Conservation (phyloP, 495 filamentous ascomycete species). For the Delitschia confertaspora region DNA sequence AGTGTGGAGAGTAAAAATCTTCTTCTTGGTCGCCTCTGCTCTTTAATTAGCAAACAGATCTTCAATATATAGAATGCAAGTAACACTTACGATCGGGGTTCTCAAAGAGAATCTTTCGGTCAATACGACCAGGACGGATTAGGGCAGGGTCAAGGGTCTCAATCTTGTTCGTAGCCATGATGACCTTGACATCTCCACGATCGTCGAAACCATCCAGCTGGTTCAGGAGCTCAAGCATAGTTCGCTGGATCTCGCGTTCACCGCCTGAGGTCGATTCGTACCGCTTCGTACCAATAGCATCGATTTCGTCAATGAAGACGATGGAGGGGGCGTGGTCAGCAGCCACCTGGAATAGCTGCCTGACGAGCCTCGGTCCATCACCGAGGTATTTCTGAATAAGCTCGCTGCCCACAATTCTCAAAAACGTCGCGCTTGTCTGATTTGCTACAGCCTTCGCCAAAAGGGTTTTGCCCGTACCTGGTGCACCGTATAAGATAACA, state of each 20-base stretch:
- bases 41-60: constrained; percentile 31
- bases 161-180: constrained; percentile 99
- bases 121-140: constrained; percentile 95
- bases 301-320: constrained; percentile 99
- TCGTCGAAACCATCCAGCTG: constrained; percentile 99
- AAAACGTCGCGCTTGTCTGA: constrained; percentile 95
- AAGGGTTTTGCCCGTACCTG: constrained; percentile 94
- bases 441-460: constrained; percentile 98
- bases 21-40: constrained; percentile 92
- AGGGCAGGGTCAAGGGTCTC: constrained; percentile 93
- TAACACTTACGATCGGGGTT: constrained; percentile 79
- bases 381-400: constrained; percentile 98
- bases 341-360: constrained; percentile 96
- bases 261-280: constrained; percentile 96
- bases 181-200: constrained; percentile 97
- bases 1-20: constrained; percentile 99
- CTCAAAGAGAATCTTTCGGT: constrained; percentile 98
- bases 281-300: constrained; percentile 97
- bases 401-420: constrained; percentile 95
- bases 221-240: constrained; percentile 97
- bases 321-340: constrained; percentile 95
- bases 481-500: constrained; percentile 97
- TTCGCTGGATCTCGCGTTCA: constrained; percentile 95
- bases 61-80: background rate
- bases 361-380: constrained; percentile 87